These are phyloP conservation scores for Filosporella fistucella DNA, from an alignment of 495 filamentous ascomycete species.

Conservation along the genomic window DNA sequence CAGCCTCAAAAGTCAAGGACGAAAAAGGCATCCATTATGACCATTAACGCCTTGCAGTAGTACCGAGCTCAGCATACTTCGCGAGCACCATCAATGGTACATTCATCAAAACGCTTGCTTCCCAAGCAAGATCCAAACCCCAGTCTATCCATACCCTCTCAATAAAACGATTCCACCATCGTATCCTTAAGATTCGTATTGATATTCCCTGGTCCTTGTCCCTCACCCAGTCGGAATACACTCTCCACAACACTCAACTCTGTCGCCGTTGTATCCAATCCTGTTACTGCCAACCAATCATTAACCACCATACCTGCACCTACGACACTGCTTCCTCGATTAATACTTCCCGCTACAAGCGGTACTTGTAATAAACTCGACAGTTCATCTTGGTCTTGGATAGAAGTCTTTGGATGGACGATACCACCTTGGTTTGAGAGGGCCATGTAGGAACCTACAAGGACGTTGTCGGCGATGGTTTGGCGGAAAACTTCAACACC, in stretches of 20 bases:
- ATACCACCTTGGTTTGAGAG: slow-evolving; percentile 95
- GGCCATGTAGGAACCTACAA: slow-evolving; percentile 93
- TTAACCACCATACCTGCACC: slow-evolving; percentile 99
- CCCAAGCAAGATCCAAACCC: background rate
- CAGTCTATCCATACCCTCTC: background rate
- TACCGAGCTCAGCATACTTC: background rate
- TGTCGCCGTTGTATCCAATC: slow-evolving; percentile 92
- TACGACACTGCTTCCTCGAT: slow-evolving; percentile 88
- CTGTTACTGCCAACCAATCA: slow-evolving; percentile 98
- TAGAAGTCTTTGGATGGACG: slow-evolving; percentile 93
- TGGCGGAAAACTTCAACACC: slow-evolving; percentile 98
- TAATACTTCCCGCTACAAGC: slow-evolving; percentile 88
- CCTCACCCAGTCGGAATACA: slow-evolving; percentile 91
- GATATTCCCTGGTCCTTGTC: slow-evolving; percentile 66
- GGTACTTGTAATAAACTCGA: slow-evolving; percentile 91
- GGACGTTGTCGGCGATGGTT: slow-evolving; percentile 93
- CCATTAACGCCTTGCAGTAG: slow-evolving; percentile 1
- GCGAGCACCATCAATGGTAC: background rate
- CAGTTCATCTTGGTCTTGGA: slow-evolving; percentile 97
- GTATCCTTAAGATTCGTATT: slow-evolving; percentile 87
- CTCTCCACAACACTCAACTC: slow-evolving; percentile 94
- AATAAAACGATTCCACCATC: slow-evolving; percentile 98
- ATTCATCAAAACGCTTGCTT: background rate
- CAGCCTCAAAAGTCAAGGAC: too few species aligned
- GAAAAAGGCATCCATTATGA: background rate